Evolutionary conservation across 2,329 filamentous ascomycete species (phyloP), one percentile per base, ranked within the genome.

Genomic region (Zymoseptoria pseudotritici): DNA sequence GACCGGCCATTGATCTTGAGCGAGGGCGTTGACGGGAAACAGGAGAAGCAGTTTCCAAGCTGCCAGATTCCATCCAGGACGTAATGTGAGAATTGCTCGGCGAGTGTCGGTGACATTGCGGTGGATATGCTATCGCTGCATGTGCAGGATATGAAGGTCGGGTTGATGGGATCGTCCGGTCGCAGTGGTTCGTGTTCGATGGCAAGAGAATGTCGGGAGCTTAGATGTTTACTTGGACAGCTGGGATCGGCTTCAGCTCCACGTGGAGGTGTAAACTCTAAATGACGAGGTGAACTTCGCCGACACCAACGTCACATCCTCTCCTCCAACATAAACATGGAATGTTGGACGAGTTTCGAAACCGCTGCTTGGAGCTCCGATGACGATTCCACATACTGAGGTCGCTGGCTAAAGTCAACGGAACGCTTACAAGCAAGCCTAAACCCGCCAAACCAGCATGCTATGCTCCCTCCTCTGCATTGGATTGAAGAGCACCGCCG

Each of bases 1-100:
- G 86, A 94, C 63, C 91, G 87, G 71, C 83, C 89, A 77, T 97
- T 97, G 79, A 99, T 94, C 77, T 94, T 96, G 67, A 99, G 84
- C 59, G 93, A 91, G 60, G 94, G 93, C 65, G 91, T 93, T 68
- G 90, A 90, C 13, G 94, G 93, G 73, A 99, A 97, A 80, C 94
- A 99, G 76, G 88, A 93, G 77, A 97, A 86, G 81, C 93, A 97
- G 78, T 92, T 95, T 65, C 90, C 91, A 63, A 99, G 83, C 61
- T 91, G 95, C 76, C 94, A 96, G 67, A 97, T 79, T 42, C 96
- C 81, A 74, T 97, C 94, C 66, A 93, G 84, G 63, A 97, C 80
- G 73, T 95, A 87, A 61, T 78, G 78, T 36, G 76, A 73, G 53
- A 72, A 65, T 55, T 70, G 67, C 17, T 71, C 69, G 51, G 69